Evolutionary conservation across 1,284 basidiomycete genomes (phyloP), one percentile per base, ranked within the genome.

Genomic region (Fomitopsis palustris): DNA sequence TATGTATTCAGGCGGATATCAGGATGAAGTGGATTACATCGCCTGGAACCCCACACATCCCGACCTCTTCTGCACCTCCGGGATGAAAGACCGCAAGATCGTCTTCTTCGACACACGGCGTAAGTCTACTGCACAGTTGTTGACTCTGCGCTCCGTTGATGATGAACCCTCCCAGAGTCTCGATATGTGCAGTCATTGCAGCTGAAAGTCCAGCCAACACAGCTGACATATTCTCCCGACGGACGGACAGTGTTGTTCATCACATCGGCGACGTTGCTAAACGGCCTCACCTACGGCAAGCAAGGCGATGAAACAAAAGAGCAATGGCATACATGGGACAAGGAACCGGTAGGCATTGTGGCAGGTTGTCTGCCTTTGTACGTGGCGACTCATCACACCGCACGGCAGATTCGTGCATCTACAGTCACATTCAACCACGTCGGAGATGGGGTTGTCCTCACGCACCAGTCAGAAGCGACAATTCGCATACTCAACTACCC

Each of bases 21-120:
- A 80, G 4, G 87, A 90, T 58, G 88, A 90, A 52, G 85, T 87
- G 19, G 88, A 91, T 65, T 85, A 90, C 64, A 75, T 91, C 38
- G 83, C 88, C 7, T 92, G 89, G 88, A 90, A 90, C 69, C 88
- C 90, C 1, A 88, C 85, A 1, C 89, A 92, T 65, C 88, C 89
- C 3, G 90, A 92, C 45, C 72, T 91, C 10, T 89, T 92, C 67
- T 90, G 87, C 62, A 86, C 90, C 0, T 88, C 88, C 27, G 86
- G 88, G 65, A 82, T 86, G 68, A 87, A 82, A 67, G 90, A 92
- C 64, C 78, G 83, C 62, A 77, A 83, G 33, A 80, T 92, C 29
- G 86, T 88, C 3, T 92, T 91, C 65, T 92, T 89, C 88, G 90
- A 92, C 71, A 87, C 87, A n/a, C 77, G 90, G 71, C 88, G 90